Base-by-base conservation (phyloP, 2,329 filamentous ascomycete species). In the Fusarium oligoseptatum region DNA sequence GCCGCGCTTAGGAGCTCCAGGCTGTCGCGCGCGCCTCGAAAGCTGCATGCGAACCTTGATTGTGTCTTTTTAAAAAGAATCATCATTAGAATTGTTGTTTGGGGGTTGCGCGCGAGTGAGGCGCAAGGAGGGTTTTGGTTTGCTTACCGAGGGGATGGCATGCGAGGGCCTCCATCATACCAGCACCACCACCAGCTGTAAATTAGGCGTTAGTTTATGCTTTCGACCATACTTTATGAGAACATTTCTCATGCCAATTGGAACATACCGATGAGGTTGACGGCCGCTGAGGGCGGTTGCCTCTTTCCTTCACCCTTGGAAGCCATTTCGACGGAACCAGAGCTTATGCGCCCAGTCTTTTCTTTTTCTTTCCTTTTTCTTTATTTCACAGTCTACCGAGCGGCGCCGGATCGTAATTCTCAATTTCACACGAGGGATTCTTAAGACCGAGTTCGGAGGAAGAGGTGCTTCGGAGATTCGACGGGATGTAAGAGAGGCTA, bases 31-130 rank as follows among this genome's bases (percentile, higher is more conserved):
- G 82, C 97, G 92, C 76, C 93, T 90, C 66, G 97, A 98, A 70
- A 99, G 92, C 87, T 99, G 97, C 97, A 99, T 99, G 78, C 97
- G 95, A 72, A 99, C 97, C 90, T 99, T 98, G 88, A 98, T 97
- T 70, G 95, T 98, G 84, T 98, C 95, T 52, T 50, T 29, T 20
- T 24, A 41, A 41, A 29, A 29, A 34, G 32, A 34, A 34, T 55
- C 41, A 34, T 55, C 39, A 67, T 74, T 60, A 72, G 66, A 22
- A 8, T 34, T 34, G 1, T 50, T 52, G 15, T 12, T 20, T 27
- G 10, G 6, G 20, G 17, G 45, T 41, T n/a, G 39, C 20, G 55
- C 65, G 64, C 67, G 58, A 61, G 64, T 62, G 68, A 27, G 60
- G 36, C 48, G 61, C n/a, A 55, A 39, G 52, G 48, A 36, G 50